A percentile compares a stretch with the other conserved stretches of the same genome.
Evolutionary conservation across 1,284 basidiomycete species (phyloP).

Genomic region (Inonotus obliquus): DNA sequence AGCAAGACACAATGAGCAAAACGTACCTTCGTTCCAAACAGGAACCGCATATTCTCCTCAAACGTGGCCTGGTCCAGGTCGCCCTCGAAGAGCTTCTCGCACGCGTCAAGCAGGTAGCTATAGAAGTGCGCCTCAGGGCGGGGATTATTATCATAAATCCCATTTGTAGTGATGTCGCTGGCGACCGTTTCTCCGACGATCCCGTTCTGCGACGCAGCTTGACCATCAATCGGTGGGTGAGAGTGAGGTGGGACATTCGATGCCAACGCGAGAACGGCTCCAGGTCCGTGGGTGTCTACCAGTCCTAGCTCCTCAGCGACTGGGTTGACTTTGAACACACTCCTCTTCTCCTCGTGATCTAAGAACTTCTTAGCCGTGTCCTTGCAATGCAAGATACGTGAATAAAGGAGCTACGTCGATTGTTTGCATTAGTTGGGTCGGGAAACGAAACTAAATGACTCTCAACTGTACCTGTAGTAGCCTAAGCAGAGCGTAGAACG

Average conservation of each 20-base stretch:
- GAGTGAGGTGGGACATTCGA: slow-evolving; percentile 45
- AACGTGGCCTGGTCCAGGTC: slow-evolving; percentile 88
- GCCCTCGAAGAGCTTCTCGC: slow-evolving; percentile 89
- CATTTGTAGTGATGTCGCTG: neutral
- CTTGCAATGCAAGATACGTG: slow-evolving; percentile 85
- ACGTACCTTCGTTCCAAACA: slow-evolving; percentile 91
- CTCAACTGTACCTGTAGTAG: slow-evolving; percentile 70
- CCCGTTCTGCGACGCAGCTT: neutral
- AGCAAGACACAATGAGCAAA: slow-evolving; percentile 31
- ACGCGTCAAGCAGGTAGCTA: slow-evolving; percentile 85
- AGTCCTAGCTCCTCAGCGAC: slow-evolving; percentile 69
- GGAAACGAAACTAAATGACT: neutral
- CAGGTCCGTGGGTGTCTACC: slow-evolving; percentile 71
- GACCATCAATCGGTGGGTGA: slow-evolving; percentile 24
- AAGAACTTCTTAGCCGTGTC: slow-evolving; percentile 65
- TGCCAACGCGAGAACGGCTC: slow-evolving; percentile 60
- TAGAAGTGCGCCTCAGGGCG: slow-evolving; percentile 66
- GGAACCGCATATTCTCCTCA: slow-evolving; percentile 94
- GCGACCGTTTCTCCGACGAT: neutral
- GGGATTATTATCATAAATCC: slow-evolving; percentile 19
- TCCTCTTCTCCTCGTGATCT: slow-evolving; percentile 49
- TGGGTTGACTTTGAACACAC: slow-evolving; percentile 53
- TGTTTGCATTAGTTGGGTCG: neutral
- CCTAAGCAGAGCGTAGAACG: slow-evolving; percentile 87
- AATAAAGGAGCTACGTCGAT: slow-evolving; percentile 74